Evolutionary conservation across 805 yeast species (phyloP), one percentile per base, ranked within the genome.

Genomic region (Candida schatavii): DNA sequence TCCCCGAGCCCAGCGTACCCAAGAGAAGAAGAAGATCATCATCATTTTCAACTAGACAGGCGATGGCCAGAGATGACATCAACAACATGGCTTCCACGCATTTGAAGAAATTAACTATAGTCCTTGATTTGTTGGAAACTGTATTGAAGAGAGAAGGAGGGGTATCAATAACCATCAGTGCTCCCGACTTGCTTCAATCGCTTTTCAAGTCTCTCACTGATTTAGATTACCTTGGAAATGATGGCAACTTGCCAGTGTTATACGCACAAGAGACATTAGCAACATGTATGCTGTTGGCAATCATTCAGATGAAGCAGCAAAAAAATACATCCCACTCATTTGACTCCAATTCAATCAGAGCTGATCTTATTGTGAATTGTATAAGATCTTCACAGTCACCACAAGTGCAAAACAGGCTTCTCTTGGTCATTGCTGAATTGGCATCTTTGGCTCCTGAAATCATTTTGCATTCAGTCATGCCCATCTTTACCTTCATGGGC

Each of bases 401-500:
- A 2, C 98, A 91, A 62, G 95, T 90, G 21, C 99, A 93, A 66
- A 93, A 93, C 66, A 78, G 89, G 50, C 66, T 91, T 39, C 69
- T 93, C 45, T 68, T 91, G 44, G 91, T 93, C 21, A 81, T 93
- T 50, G 85, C 97, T 2, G 84, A 88, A 37, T 69, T 93, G 50
- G 98, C 98, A 0, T 72, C 88, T 0, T 66, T 93, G 42, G 86
- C 91, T 10, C 97, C 98, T 6, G 97, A 91, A 56, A 79, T 85
- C 23, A 89, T 93, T 22, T 70, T 93, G 41, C 98, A 93, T 65
- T 86, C 97, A 2, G 96, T 93, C 6, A 93, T 93, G 99, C 99
- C 99, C n/a, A 91, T 93, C 39, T 93, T 93, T 71, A 93, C 99
- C 1, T 93, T 93, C 55, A 93, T 93, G 98, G 99, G 99, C 45